Evolutionary conservation across 2,329 filamentous ascomycete genomes (phyloP), one percentile per base, ranked within the genome.

Genomic region (Microdochium trichocladiopsis): DNA sequence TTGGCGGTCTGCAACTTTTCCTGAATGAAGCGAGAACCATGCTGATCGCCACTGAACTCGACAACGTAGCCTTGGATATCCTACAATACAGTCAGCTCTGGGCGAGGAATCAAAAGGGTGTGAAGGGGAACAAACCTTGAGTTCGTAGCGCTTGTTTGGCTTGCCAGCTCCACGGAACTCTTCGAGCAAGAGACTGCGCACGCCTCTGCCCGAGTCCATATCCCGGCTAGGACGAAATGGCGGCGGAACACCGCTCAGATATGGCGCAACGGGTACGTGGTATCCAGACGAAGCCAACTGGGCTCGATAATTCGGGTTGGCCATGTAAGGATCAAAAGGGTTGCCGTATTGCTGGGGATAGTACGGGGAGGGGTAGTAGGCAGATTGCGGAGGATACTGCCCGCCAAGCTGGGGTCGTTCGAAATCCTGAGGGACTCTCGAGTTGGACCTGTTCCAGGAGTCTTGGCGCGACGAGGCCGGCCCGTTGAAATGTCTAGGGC

Each of bases 21-120:
- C 65, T 99, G 94, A 54, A 99, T 96, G 67, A 96, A 96, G 1
- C 94, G 84, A 1, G 94, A 99, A 1, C 92, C 94, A 60, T 95
- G 87, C 66, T 97, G 94, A 64, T 99, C 94, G 16, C 94, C 93
- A 60, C 90, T 92, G 68, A 97, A 97, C 65, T 96, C 93, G 1
- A 95, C 91, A 36, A 97, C 82, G 63, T 95, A 84, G 51, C 82
- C 81, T 65, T 89, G 93, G 45, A 97, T 93, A 57, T 96, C 89
- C 78, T 84, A 55, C 4, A 37, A 3, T 4, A 24, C 9, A 43
- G 25, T 66, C 56, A 61, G 57, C 50, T 47, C 21, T 10, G 21
- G n/a, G 14, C 5, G 23, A 41, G 25, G 14, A 23, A 37, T 12
- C 14, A 45, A 37, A 45, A 16, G 43, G n/a, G n/a, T n/a, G n/a